Evolutionary conservation across 495 filamentous ascomycete genomes (phyloP).

Genomic region (Parathielavia appendiculata): DNA sequence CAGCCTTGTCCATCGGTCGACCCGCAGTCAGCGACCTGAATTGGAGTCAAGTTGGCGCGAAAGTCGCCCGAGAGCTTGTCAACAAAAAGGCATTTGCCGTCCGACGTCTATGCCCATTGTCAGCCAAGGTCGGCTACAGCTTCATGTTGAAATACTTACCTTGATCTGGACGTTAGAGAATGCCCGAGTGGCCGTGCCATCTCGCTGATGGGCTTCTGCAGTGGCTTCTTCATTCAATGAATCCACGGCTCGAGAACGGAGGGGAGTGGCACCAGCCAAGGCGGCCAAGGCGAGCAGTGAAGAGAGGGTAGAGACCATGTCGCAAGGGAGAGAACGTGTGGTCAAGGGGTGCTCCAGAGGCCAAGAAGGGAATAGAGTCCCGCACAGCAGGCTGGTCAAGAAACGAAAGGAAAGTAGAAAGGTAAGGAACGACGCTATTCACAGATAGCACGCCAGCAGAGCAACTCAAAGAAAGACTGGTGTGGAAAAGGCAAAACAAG

Average conservation of each 20-base stretch:
- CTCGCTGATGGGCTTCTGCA: constrained; percentile 47
- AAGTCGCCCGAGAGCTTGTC: constrained; percentile 54
- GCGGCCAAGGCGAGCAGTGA: constrained; percentile 27
- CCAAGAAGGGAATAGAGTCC: constrained; percentile 29
- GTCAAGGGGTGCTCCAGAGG: constrained; percentile 1
- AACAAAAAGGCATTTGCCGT: constrained; percentile 50
- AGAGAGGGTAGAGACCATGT: constrained; percentile 27
- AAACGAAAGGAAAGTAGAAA: constrained; percentile 21
- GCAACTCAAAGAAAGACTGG: background rate
- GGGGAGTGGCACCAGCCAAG: constrained; percentile 24
- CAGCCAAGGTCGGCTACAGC: background rate
- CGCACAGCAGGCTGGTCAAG: constrained; percentile 31
- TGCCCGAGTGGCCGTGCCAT: constrained; percentile 45
- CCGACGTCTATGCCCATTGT: constrained; percentile 38
- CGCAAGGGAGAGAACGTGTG: constrained; percentile 7
- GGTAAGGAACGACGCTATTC: constrained; percentile 28
- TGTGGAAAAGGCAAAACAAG: constrained; percentile 5
- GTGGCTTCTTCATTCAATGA: constrained; percentile 44
- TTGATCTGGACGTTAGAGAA: constrained; percentile 46
- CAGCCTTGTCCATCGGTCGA: constrained; percentile 47
- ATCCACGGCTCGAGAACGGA: constrained; percentile 34
- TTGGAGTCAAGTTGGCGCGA: constrained; percentile 51
- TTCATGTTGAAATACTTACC: constrained; percentile 24
- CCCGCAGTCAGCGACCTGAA: constrained; percentile 46
- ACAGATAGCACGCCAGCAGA: constrained; percentile 16